Percentiles rank a stretch among this genome's conserved stretches.
phyloP scores from a whole-genome alignment of 257 asterid species.

The Ocimum tenuiflorum region DNA sequence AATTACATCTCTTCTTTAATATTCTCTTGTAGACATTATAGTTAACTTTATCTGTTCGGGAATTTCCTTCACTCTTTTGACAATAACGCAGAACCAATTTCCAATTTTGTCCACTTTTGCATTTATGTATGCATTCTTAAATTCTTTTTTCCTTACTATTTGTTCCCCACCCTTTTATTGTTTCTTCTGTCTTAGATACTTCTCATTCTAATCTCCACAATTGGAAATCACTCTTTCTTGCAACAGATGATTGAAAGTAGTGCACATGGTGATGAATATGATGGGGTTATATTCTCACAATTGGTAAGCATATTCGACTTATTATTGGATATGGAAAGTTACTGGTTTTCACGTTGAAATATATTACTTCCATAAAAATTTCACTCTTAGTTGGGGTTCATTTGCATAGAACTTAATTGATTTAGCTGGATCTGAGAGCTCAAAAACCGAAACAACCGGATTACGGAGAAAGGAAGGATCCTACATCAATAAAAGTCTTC shows the following conservation, averaged over 20 bases:
- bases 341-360: background rate
- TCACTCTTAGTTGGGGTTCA: conserved; percentile 19
- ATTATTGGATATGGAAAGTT: conserved; percentile 7
- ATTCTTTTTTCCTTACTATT: background rate
- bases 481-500: conserved; percentile 92
- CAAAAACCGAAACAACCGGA: conserved; percentile 97
- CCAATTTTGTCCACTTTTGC: too few relatives aligned
- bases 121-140: background rate
- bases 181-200: background rate
- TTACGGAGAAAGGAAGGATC: conserved; percentile 96
- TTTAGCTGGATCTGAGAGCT: conserved; percentile 97
- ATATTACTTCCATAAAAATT: background rate
- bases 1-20: background rate
- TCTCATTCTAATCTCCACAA: conserved; percentile 6
- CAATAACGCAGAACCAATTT: too few relatives aligned
- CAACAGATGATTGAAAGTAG: conserved; percentile 96
- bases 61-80: too few relatives aligned
- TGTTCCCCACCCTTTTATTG: background rate
- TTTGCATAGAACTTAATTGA: conserved; percentile 73
- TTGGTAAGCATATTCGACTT: conserved; percentile 48
- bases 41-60: background rate
- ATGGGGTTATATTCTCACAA: conserved; percentile 93
- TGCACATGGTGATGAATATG: conserved; percentile 90
- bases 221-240: conserved; percentile 9
- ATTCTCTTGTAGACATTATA: background rate